Conservation (phyloP, 78 protist species). For the Abeoforma whisleri region DNA sequence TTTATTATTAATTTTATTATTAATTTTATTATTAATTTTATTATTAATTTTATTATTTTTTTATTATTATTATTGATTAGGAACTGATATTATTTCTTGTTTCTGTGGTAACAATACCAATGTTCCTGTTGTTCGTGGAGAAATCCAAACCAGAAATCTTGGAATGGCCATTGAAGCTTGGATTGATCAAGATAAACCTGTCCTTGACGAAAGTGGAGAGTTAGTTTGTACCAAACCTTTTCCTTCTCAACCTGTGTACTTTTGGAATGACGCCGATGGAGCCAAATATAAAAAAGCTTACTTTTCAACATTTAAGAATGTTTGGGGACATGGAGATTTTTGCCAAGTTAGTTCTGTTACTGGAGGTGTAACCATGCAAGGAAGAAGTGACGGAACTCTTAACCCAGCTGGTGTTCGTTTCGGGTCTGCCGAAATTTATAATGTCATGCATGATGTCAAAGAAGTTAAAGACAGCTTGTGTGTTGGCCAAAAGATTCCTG, state of each 20-base stretch:
- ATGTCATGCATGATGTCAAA: conserved; percentile 10
- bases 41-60: too few relatives aligned
- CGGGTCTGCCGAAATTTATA: conserved; percentile 44
- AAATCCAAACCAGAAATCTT: conserved; percentile 28
- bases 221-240: conserved; percentile 48
- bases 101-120: conserved; percentile 26
- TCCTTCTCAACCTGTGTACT: conserved; percentile 43
- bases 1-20: not conserved
- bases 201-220: conserved; percentile 41
- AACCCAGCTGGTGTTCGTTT: conserved; percentile 45
- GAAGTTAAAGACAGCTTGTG: conserved; percentile 33
- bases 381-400: conserved; percentile 46
- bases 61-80: too few relatives aligned
- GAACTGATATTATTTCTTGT: conserved; percentile 42
- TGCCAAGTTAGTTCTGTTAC: not conserved
- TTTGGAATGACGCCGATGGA: conserved; percentile 38
- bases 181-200: not conserved
- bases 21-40: not conserved
- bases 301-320: conserved; percentile 13
- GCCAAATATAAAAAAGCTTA: conserved; percentile 36
- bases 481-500: conserved; percentile 37
- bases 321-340: conserved; percentile 54
- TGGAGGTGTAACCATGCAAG: conserved; percentile 44
- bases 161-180: conserved; percentile 40
- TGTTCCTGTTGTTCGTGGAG: conserved; percentile 45